A percentile compares a stretch with the other conserved stretches of the same genome.
These are phyloP conservation scores for Hemisphaericaspora lyxosophila DNA, from an alignment of 1,139 yeast species.

Conservation along the genomic window DNA sequence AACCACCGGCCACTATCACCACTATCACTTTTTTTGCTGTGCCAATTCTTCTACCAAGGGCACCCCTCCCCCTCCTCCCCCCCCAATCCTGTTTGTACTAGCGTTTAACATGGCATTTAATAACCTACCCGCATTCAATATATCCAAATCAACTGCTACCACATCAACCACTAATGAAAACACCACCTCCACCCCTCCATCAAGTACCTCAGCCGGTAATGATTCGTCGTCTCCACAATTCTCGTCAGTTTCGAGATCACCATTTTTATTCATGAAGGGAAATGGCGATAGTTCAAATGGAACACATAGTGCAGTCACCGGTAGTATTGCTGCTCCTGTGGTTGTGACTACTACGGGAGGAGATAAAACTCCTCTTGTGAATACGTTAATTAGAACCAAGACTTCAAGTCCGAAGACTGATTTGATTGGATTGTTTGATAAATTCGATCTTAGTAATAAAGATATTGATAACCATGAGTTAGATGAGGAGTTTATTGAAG, in stretches of 20 bases:
- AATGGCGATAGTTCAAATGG: conserved; percentile 1
- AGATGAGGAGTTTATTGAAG: no score
- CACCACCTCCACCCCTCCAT: conserved; percentile 25
- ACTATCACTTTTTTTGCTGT: no score
- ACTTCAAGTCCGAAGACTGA: conserved; percentile 22
- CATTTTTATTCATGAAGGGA: conserved; percentile 19
- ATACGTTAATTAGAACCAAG: conserved; percentile 1
- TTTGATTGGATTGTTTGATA: conserved; percentile 41
- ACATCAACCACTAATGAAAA: conserved; percentile 43
- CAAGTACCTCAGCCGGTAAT: conserved; percentile 4
- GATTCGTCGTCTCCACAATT: conserved; percentile 5
- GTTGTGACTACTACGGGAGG: conserved; percentile 25
- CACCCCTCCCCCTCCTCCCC: no score
- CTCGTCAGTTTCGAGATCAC: conserved; percentile 14
- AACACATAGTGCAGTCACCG: conserved; percentile 11
- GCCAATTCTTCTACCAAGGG: no score
- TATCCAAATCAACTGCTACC: conserved; percentile 44
- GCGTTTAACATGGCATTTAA: conserved; percentile 34
- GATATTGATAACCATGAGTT: conserved; percentile 9
- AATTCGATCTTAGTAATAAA: conserved; percentile 30
- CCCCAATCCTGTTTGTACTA: no score
- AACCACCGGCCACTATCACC: no score
- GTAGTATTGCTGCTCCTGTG: conserved; percentile 27
- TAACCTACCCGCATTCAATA: conserved; percentile 37
- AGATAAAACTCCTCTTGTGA: conserved; percentile 12